These are phyloP conservation scores for Nasturtium officinale DNA, from an alignment of 345 rosid genomes.

Conservation along the genomic window DNA sequence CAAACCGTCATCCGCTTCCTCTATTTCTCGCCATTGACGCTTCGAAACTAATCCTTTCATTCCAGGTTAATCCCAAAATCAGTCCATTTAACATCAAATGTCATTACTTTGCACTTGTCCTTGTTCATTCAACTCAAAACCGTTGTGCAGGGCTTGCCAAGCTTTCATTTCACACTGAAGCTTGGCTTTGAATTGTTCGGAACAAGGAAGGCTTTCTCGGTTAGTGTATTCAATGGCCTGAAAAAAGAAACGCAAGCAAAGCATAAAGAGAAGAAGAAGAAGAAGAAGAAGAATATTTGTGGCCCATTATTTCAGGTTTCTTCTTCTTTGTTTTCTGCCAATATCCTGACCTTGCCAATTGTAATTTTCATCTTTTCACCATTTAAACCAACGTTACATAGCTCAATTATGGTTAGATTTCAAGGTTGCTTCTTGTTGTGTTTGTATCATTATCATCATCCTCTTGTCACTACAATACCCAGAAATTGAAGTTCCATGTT, in stretches of 20 bases:
- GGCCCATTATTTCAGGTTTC: constrained; percentile 32
- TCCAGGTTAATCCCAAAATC: constrained; percentile 46
- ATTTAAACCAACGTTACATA: constrained; percentile 27
- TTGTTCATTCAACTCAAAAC: constrained; percentile 24
- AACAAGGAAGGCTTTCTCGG: constrained; percentile 16
- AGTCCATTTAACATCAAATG: background rate
- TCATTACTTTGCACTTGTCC: background rate
- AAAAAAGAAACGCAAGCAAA: constrained; percentile 22
- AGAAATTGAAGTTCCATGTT: constrained; percentile 11
- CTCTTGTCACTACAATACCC: constrained; percentile 27
- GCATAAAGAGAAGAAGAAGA: constrained; percentile 10
- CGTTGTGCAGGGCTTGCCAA: constrained; percentile 28
- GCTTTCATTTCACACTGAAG: constrained; percentile 26
- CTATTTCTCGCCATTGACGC: constrained; percentile 75
- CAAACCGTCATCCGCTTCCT: constrained; percentile 87
- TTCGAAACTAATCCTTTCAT: constrained; percentile 4
- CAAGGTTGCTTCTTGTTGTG: constrained; percentile 30
- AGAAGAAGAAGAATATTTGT: background rate
- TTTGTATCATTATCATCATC: constrained; percentile 34
- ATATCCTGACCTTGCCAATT: constrained; percentile 36
- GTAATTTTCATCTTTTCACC: constrained; percentile 30
- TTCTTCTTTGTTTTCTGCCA: constrained; percentile 17
- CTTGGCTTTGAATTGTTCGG: constrained; percentile 32
- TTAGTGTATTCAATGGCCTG: constrained; percentile 57
- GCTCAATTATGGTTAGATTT: constrained; percentile 34